phyloP scores from a whole-genome alignment of 768 basidiomycete genomes.

The Psilocybe sp. region DNA sequence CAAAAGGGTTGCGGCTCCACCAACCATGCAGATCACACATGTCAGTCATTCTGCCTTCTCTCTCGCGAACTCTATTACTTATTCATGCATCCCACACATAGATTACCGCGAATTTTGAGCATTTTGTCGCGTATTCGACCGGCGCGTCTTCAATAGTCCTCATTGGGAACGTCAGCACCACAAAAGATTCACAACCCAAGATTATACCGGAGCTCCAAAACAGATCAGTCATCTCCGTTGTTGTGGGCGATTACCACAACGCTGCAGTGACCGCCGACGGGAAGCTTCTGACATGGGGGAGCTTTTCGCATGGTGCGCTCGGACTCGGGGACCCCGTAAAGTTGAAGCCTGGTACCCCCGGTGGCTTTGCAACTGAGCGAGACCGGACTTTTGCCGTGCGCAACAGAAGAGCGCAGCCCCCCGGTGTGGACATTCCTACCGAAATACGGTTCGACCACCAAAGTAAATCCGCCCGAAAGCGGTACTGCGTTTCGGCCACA shows the following conservation, averaged over 20 bases:
- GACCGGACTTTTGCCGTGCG: conserved; percentile 28
- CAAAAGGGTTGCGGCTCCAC: conserved; percentile 32
- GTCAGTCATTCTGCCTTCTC: conserved; percentile 40
- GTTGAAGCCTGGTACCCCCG: conserved; percentile 53
- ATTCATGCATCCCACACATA: conserved; percentile 18
- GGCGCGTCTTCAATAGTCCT: conserved; percentile 70
- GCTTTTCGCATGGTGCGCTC: conserved; percentile 74
- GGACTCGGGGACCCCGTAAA: conserved; percentile 76
- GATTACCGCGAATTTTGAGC: conserved; percentile 82
- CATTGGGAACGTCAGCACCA: conserved; percentile 56
- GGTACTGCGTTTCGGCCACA: conserved; percentile 77
- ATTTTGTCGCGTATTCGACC: conserved; percentile 81
- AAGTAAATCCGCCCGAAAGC: conserved; percentile 45
- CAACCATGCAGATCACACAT: conserved; percentile 68
- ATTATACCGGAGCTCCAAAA: conserved; percentile 76
- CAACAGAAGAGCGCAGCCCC: conserved; percentile 30
- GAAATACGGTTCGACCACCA: conserved; percentile 71
- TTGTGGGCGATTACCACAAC: conserved; percentile 90
- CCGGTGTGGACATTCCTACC: conserved; percentile 55
- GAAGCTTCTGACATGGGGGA: conserved; percentile 78
- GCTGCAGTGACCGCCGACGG: conserved; percentile 81
- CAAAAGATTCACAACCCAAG: conserved; percentile 43
- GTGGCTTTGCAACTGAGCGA: conserved; percentile 47
- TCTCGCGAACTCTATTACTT: conserved; percentile 7
- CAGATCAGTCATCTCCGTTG: conserved; percentile 77